These are phyloP conservation scores for Hevea brasiliensis DNA, from an alignment of 345 rosid species.

Conservation along the genomic window DNA sequence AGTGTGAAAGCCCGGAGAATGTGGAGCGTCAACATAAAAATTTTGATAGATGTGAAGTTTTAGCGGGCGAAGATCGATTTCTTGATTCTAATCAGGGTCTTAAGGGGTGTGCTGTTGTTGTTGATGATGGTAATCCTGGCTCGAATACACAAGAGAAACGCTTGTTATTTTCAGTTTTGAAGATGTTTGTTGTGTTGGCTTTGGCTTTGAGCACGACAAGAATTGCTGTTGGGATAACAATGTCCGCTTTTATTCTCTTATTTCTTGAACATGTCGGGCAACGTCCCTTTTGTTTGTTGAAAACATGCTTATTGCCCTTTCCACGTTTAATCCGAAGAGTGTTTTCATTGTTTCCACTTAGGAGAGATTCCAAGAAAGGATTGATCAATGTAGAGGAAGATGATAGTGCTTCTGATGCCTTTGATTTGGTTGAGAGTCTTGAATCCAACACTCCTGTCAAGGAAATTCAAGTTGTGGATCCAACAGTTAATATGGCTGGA, in stretches of 20 bases:
- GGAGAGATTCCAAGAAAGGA: neutral
- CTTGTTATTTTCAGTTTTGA: slow-evolving; percentile 34
- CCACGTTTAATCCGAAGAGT: neutral
- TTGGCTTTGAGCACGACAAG: slow-evolving; percentile 54
- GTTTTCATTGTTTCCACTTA: neutral
- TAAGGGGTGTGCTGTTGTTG: neutral
- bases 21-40: neutral
- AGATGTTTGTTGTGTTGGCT: slow-evolving; percentile 48
- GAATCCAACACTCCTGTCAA: slow-evolving; percentile 1
- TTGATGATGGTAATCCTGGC: neutral
- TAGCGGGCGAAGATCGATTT: neutral
- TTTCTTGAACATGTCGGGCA: slow-evolving; percentile 48
- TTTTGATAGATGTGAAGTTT: neutral
- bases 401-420: neutral
- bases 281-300: slow-evolving; percentile 19
- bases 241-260: slow-evolving; percentile 59
- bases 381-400: neutral
- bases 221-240: slow-evolving; percentile 55
- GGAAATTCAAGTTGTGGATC: slow-evolving; percentile 29
- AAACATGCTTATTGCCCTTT: slow-evolving; percentile 23
- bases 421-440: slow-evolving; percentile 10
- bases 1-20: neutral
- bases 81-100: neutral
- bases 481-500: neutral
- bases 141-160: slow-evolving; percentile 24